Evolutionary conservation across 1,139 yeast species (phyloP), one percentile per base, ranked within the genome.

Genomic region (Saccharomyces pastorianus): DNA sequence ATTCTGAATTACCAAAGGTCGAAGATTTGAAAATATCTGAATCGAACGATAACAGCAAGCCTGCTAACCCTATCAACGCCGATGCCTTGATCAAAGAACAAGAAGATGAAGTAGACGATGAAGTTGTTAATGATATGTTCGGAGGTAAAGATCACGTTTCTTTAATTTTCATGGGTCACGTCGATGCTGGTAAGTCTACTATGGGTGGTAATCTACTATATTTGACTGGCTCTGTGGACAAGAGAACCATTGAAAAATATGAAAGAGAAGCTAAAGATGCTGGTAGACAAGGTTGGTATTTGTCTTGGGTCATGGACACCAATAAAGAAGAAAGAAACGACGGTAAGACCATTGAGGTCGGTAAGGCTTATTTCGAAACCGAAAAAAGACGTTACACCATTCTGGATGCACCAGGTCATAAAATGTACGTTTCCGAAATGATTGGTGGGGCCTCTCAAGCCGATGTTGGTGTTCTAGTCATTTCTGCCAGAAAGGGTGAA

Each of bases 391-490:
- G 98, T 74, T 93, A 93, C 77, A 91, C 99, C 50, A 90, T 93
- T 64, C 82, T 93, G 72, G 99, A 93, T 74, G 99, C 99, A 7
- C 99, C 99, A 60, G 99, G 99, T 51, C 99, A 93, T 78, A 93
- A 93, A 76, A 87, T 93, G 88, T 93, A 93, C 71, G 97, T 93
- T 60, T 89, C 97, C 55, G 96, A 91, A 73, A 93, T 93, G 99
- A 95, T 95, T 78, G 98, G 98, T 66, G 99, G 99, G 73, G 99
- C 99, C 9, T 90, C 99, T 47, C 99, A 87, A 80, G 95, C 95
- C 71, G 95, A 87, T 76, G 87, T 95, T 74, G 95, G 95, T 76
- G 83, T 87, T 70, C 83, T 87, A 73, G 87, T 87, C 72, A 87
- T 87, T 73, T 91, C 95, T 71, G 91, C 90, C 73, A 93, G 95